Base-by-base conservation (phyloP, 169 alveolate species). In the Plasmodium inui region DNA sequence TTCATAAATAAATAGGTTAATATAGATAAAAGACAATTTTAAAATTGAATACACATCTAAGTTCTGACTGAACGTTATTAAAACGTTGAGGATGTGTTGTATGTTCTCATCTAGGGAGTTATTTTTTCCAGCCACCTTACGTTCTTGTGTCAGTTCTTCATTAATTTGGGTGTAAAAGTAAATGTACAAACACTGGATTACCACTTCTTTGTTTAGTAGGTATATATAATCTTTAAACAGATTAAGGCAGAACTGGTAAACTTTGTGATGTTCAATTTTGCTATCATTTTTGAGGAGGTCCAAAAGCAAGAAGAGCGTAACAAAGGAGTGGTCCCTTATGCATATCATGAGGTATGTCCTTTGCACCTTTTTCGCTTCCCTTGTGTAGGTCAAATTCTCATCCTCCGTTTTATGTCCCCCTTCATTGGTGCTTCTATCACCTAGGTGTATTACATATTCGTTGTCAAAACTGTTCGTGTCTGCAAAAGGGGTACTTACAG, bases 1-100 rank as follows among this genome's bases (percentile, higher is more conserved):
- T 57, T 76, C 34, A 72, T 57, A 44, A 26, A 37, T 55, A 79
- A 44, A 89, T 79, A 89, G 30, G 34, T 91, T 67, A 17, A 91
- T 70, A 91, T 91, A 91, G 83, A 91, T 72, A 82, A 91, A 91
- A 9, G 92, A 30, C 92, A 91, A 81, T 72, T 91, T 91, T 82
- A 91, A 81, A 81, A 91, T 46, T 32, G 95, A 81, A 10, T 44
- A 32, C n/a, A 91, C 76, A 30, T 91, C 92, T 91, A 91, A 50
- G 67, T 71, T 91, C 71, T 91, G 84, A 46, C 71, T 91, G 61
- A 91, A 91, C 10, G 92, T 81, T 74, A 91, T 91, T 46, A 91
- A 81, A 26, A 91, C 44, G 57, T 91, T 72, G 17, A 82, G 55
- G 19, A 91, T 67, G 41, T 91, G 73, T 19, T 71, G 30, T 34